A percentile compares a stretch with the other conserved stretches of the same genome.
These are phyloP conservation scores for Leccinum truebloodii DNA, from an alignment of 768 basidiomycete genomes.

Conservation along the genomic window DNA sequence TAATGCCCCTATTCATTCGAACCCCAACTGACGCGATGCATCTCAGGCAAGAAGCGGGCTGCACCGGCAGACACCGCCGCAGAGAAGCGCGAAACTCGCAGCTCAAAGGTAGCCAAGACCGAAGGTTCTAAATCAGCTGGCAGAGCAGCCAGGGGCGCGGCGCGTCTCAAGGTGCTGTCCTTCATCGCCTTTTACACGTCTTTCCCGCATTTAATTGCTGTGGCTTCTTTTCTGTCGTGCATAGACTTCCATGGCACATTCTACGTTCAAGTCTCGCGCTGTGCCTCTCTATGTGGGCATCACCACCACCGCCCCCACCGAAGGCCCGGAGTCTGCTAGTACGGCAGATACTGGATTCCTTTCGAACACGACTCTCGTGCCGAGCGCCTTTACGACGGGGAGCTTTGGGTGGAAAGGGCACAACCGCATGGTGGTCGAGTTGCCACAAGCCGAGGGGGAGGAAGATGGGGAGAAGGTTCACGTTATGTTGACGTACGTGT, in stretches of 20 bases:
- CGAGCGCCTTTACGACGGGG: conserved; percentile 67
- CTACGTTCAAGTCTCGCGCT: conserved; percentile 64
- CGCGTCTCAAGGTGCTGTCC: conserved; percentile 46
- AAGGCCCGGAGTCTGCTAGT: conserved; percentile 29
- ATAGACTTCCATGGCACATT: conserved; percentile 48
- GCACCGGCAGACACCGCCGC: conserved; percentile 37
- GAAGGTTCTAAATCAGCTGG: conserved; percentile 34
- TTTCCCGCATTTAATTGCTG: conserved; percentile 2
- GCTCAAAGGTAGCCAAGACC: conserved; percentile 54
- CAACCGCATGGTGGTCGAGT: conserved; percentile 65
- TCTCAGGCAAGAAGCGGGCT: conserved; percentile 46
- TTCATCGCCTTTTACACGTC: not conserved
- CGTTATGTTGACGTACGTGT: conserved; percentile 71
- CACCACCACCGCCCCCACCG: conserved; percentile 61
- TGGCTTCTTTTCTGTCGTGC: not conserved
- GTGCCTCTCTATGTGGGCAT: conserved; percentile 67
- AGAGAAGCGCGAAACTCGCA: conserved; percentile 41
- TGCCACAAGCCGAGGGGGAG: conserved; percentile 49
- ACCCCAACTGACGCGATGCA: not conserved
- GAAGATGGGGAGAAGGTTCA: conserved; percentile 63
- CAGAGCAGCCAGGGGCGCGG: conserved; percentile 40
- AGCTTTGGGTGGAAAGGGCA: conserved; percentile 86
- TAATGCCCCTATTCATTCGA: conserved; percentile 20
- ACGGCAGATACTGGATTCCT: conserved; percentile 61
- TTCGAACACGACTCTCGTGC: conserved; percentile 53